phyloP scores from a whole-genome alignment of 1,284 basidiomycete species.

The Ceratobasidium sp. region DNA sequence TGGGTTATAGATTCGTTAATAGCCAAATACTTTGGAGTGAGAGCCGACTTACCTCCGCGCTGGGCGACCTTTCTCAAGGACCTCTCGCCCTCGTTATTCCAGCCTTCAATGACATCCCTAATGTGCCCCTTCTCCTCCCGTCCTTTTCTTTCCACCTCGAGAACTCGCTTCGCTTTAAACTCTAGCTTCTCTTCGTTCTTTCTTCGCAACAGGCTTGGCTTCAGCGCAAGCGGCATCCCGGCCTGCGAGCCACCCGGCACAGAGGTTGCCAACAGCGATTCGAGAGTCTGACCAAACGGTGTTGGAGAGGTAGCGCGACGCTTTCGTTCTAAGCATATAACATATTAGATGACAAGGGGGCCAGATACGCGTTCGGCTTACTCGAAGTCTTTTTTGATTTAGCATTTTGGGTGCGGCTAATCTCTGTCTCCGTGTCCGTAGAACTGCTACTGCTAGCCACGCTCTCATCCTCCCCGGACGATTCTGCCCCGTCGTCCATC shows the following conservation, averaged over 20 bases:
- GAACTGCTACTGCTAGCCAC: slow-evolving; percentile 47
- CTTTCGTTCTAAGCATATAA: slow-evolving; percentile 65
- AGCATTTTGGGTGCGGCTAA: slow-evolving; percentile 61
- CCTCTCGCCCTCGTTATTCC: slow-evolving; percentile 82
- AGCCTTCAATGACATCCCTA: slow-evolving; percentile 80
- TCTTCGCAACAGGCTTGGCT: slow-evolving; percentile 73
- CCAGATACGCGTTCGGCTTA: slow-evolving; percentile 21
- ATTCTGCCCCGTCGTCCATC: slow-evolving; percentile 40
- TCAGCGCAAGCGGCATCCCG: slow-evolving; percentile 74
- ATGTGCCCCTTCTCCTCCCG: slow-evolving; percentile 78
- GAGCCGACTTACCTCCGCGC: slow-evolving; percentile 70
- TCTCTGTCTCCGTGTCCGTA: slow-evolving; percentile 71
- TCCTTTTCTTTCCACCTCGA: slow-evolving; percentile 76
- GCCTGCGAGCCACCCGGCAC: slow-evolving; percentile 64
- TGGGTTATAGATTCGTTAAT: slow-evolving; percentile 51
- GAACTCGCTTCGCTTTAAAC: slow-evolving; percentile 70
- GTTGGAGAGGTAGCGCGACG: slow-evolving; percentile 77
- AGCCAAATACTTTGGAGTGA: not conserved
- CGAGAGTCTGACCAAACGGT: slow-evolving; percentile 76
- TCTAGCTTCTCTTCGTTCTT: slow-evolving; percentile 79
- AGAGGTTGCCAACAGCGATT: slow-evolving; percentile 70
- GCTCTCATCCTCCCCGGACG: slow-evolving; percentile 49
- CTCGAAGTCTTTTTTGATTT: slow-evolving; percentile 80
- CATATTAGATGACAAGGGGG: not conserved
- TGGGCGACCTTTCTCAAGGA: slow-evolving; percentile 82